phyloP scores from a whole-genome alignment of 805 yeast genomes.

The Wickerhamomyces alni region DNA sequence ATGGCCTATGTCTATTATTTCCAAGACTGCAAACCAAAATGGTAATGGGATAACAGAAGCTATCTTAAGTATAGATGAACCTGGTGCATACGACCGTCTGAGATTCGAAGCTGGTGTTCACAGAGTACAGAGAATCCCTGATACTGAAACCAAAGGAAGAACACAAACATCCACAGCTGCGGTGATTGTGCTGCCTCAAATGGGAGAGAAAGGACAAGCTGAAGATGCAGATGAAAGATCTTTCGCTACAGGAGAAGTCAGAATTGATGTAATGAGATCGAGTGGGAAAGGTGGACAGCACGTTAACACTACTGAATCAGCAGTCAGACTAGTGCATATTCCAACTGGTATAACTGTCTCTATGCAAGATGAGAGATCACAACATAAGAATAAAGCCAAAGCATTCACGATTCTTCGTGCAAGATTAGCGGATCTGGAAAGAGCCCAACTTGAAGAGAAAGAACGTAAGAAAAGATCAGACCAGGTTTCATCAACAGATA shows the following conservation, averaged over 20 bases:
- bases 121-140: constrained; percentile 90
- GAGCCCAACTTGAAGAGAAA: constrained; percentile 53
- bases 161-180: constrained; percentile 96
- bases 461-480: constrained; percentile 66
- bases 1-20: constrained; percentile 64
- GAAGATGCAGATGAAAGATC: constrained; percentile 54
- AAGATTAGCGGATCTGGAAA: constrained; percentile 75
- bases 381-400: constrained; percentile 88
- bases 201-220: constrained; percentile 46
- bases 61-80: constrained; percentile 62
- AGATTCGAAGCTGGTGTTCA: constrained; percentile 94
- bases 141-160: constrained; percentile 89
- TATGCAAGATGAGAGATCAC: constrained; percentile 94
- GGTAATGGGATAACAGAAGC: constrained; percentile 75
- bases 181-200: constrained; percentile 84
- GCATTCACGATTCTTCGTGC: constrained; percentile 82
- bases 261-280: constrained; percentile 96
- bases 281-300: constrained; percentile 98
- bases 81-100: constrained; percentile 68
- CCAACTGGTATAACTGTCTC: constrained; percentile 87
- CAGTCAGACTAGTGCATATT: constrained; percentile 85
- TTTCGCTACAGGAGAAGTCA: constrained; percentile 80
- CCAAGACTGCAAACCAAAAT: constrained; percentile 47
- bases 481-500: constrained; percentile 83
- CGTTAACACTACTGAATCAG: constrained; percentile 95